These are phyloP conservation scores for Penicillium bovifimosum DNA, from an alignment of 495 filamentous ascomycete species.

Conservation along the genomic window DNA sequence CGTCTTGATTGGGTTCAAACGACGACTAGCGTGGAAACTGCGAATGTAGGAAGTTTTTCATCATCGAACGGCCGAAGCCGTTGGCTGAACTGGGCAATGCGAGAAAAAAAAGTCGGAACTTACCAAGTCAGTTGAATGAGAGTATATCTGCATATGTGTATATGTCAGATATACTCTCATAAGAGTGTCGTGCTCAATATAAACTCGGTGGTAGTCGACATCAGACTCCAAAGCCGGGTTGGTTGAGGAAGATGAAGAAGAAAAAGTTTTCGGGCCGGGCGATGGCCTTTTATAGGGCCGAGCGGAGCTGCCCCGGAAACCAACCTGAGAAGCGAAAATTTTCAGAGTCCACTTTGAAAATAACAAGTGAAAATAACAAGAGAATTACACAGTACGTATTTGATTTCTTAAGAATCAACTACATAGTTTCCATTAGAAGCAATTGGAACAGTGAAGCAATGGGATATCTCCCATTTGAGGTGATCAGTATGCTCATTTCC, in stretches of 20 bases:
- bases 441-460: not conserved
- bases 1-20: conserved; percentile 45
- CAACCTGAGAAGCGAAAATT: conserved; percentile 20
- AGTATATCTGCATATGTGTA: conserved; percentile 8
- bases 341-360: not conserved
- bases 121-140: conserved; percentile 20
- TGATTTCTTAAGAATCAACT: too few relatives aligned
- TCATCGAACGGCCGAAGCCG: conserved; percentile 34
- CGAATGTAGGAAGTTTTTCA: conserved; percentile 51
- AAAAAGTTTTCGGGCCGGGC: conserved; percentile 26
- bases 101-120: conserved; percentile 13
- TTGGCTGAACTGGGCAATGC: conserved; percentile 11
- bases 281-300: conserved; percentile 33
- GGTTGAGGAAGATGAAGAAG: conserved; percentile 20
- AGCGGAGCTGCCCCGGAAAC: conserved; percentile 35
- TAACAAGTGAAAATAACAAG: not conserved
- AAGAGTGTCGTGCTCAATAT: not conserved
- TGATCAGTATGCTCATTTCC: not conserved
- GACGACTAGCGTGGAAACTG: conserved; percentile 52
- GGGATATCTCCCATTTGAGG: not conserved
- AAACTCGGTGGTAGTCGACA: conserved; percentile 3
- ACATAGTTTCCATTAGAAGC: too few relatives aligned
- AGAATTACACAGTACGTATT: too few relatives aligned
- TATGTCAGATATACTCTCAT: not conserved
- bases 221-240: conserved; percentile 9